Conservation (phyloP, 768 basidiomycete genomes). For the Hygrophoropsis aurantiaca region DNA sequence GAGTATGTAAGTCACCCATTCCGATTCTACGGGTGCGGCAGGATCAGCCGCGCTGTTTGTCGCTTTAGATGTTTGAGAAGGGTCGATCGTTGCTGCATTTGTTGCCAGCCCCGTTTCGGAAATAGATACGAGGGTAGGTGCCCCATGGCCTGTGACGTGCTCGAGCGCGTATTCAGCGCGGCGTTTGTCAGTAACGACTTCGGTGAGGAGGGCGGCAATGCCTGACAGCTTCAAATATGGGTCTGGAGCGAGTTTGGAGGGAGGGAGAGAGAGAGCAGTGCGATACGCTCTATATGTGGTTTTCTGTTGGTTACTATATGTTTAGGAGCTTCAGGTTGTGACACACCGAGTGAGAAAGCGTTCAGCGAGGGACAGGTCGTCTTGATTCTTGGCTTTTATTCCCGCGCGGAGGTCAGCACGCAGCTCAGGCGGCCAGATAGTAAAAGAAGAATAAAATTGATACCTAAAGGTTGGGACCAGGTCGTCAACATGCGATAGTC, state of each 20-base stretch:
- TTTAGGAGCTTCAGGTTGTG: background rate
- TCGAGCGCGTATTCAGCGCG: conserved; percentile 26
- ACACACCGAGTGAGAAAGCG: conserved; percentile 55
- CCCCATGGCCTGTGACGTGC: conserved; percentile 20
- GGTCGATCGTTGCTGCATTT: conserved; percentile 8
- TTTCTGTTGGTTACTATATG: background rate
- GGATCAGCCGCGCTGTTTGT: background rate
- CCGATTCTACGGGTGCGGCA: background rate
- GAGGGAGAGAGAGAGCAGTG: conserved; percentile 45
- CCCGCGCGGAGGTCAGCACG: conserved; percentile 65
- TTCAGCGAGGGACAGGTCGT: conserved; percentile 51
- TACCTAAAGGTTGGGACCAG: conserved; percentile 41
- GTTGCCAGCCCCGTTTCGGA: conserved; percentile 14
- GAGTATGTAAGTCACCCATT: conserved; percentile 26
- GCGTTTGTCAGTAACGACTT: conserved; percentile 35
- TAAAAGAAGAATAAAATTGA: conserved; percentile 55
- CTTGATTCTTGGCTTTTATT: conserved; percentile 59
- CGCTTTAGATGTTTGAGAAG: conserved; percentile 1
- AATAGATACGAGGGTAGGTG: conserved; percentile 1
- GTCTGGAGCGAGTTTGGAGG: conserved; percentile 34
- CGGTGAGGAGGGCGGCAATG: conserved; percentile 60
- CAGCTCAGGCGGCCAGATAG: conserved; percentile 66
- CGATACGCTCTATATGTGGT: conserved; percentile 50
- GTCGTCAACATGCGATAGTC: no score
- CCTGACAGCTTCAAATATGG: conserved; percentile 70